A percentile compares a stretch with the other conserved stretches of the same genome.
These are phyloP conservation scores for Aphanomyces stellatus DNA, from an alignment of 352 stramenopile species.

Conservation along the genomic window DNA sequence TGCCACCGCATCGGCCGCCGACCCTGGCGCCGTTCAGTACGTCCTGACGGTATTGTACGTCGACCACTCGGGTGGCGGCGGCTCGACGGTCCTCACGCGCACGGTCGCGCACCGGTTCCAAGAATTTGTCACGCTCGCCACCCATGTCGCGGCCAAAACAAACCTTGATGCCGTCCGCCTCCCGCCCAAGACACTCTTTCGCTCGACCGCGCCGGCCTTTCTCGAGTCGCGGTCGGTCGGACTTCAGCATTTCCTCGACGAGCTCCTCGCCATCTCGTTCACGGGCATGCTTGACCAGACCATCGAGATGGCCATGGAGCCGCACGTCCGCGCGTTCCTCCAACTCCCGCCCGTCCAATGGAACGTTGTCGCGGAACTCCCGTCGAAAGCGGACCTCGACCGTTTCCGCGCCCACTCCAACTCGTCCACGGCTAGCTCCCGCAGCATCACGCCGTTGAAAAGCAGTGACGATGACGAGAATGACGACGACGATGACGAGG, in stretches of 20 bases:
- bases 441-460: background rate
- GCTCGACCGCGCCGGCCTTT: conserved; percentile 41
- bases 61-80: conserved; percentile 25
- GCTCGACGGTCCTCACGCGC: conserved; percentile 19
- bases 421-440: conserved; percentile 9
- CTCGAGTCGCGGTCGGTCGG: conserved; percentile 48
- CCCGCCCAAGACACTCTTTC: conserved; percentile 69
- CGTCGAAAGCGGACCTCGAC: background rate
- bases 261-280: conserved; percentile 45
- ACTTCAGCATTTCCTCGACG: conserved; percentile 58
- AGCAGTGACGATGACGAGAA: conserved; percentile 10
- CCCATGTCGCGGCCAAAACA: conserved; percentile 44
- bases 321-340: conserved; percentile 52
- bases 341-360: conserved; percentile 59
- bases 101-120: conserved; percentile 56
- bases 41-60: conserved; percentile 58
- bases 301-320: conserved; percentile 56
- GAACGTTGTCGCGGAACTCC: conserved; percentile 39
- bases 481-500: background rate
- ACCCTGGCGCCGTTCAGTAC: conserved; percentile 44
- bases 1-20: conserved; percentile 25
- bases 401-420: conserved; percentile 20
- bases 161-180: conserved; percentile 39
- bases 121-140: conserved; percentile 53
- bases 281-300: conserved; percentile 55